These are phyloP conservation scores for Entophlyctis luteolus DNA, from an alignment of 192 early-diverging fungal genomes.

Conservation along the genomic window DNA sequence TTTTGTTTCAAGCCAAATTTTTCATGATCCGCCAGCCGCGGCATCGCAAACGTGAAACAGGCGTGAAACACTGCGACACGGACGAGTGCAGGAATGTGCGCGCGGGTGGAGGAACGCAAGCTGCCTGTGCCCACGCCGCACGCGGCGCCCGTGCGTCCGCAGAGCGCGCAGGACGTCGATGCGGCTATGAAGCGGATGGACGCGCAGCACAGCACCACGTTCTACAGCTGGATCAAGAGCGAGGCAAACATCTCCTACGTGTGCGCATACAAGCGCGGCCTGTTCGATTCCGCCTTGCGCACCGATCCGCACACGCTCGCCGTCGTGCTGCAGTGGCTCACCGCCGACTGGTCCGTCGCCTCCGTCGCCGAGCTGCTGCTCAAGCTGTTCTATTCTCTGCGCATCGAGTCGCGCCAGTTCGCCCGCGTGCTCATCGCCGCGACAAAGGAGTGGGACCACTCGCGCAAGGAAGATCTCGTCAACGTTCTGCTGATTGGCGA, in stretches of 20 bases:
- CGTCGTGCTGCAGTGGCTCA: slow-evolving; percentile 28
- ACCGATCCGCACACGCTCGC: slow-evolving; percentile 5
- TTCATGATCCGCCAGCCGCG: no score
- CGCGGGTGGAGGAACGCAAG: no score
- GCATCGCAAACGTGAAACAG: no score
- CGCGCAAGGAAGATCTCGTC: slow-evolving; percentile 22
- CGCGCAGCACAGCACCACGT: slow-evolving; percentile 19
- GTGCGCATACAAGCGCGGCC: slow-evolving; percentile 24
- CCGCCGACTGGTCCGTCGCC: slow-evolving; percentile 9
- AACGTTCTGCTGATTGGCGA: slow-evolving; percentile 32
- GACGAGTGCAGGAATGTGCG: no score
- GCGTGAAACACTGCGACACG: no score
- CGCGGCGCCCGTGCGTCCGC: no score
- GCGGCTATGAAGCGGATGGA: slow-evolving; percentile 34
- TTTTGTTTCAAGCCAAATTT: no score
- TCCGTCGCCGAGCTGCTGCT: slow-evolving; percentile 30
- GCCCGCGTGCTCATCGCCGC: slow-evolving; percentile 2
- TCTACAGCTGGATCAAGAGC: slow-evolving; percentile 26
- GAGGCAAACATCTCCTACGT: slow-evolving; percentile 33
- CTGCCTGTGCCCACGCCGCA: no score
- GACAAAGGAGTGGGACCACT: neutral
- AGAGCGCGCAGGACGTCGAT: no score
- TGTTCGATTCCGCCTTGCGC: slow-evolving; percentile 7
- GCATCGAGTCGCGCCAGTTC: slow-evolving; percentile 15
- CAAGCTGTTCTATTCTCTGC: slow-evolving; percentile 27